Base-by-base conservation (phyloP, 305 asterid genomes). In the Striga hermonthica region DNA sequence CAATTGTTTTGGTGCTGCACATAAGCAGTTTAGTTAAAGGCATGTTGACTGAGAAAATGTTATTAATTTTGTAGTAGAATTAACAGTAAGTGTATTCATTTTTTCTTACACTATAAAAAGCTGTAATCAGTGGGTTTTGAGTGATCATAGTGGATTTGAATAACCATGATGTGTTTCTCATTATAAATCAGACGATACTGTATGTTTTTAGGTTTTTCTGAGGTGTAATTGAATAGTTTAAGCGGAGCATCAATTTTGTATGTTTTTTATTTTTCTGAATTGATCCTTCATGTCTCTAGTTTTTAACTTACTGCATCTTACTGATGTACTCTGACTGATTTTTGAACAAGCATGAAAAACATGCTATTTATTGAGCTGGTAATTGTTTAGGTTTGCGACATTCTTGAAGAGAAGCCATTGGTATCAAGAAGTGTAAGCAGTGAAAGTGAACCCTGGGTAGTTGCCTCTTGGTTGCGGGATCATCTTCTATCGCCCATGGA, bases 401-500 rank as follows among this genome's bases (percentile, higher is more conserved):
- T 88, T 68, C 95, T 91, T 71, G 98, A 91, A 81, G 98, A 91
- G 80, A 86, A 81, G 71, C 83, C 90, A 47, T 53, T 76, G 77
- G 64, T 47, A 60, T 83, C 94, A 37, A 84, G 79, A 79, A 79
- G 83, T 61, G 53, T 55, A 57, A 69, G 75, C 41, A 80, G 85
- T 57, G 89, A 67, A 69, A 74, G 78, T 73, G 98, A 91, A 74
- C 75, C 95, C 40, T 91, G 94, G 90, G 84, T 91, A 62, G 86
- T 85, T 47, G 89, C 95, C 59, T 88, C 95, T 22, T 81, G 88
- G 84, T 78, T 89, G 78, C 82, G 96, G 45, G 98, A 91, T 82
- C 88, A 91, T 86, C 89, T 91, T 70, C 95, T 91, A 66, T 77
- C 86, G 35, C 87, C 92, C 52, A 82, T 71, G 82, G 96, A 91